Evolutionary conservation across 2,329 filamentous ascomycete genomes (phyloP), one percentile per base, ranked within the genome.

Genomic region (Byssothecium circinans): DNA sequence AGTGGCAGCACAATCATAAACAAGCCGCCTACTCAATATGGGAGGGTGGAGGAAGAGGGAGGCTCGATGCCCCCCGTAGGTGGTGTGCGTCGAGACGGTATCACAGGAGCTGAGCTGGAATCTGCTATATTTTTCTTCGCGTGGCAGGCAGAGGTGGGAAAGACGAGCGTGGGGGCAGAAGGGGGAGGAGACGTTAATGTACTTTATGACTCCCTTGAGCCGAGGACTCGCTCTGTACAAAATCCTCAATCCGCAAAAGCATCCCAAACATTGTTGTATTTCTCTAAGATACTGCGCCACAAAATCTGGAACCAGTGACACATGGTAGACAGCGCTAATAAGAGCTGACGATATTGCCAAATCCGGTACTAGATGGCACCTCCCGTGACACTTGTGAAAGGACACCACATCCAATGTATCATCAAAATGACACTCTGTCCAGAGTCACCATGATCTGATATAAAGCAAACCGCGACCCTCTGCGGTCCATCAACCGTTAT

Each of bases 191-290:
- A 39, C 44, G 52, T 46, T 55, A 45, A 53, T 55, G 49, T 54
- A 58, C 50, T 59, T 55, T 52, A 57, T 53, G 53, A 55, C 45
- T 59, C 54, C 49, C 50, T 59, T 48, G 58, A 61, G 62, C 50
- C 41, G 61, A 58, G 61, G 60, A 64, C 61, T 66, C 64, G 50
- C 48, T 49, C 40, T 68, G 61, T 65, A 62, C 50, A 68, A n/a
- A 58, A 67, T 52, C 57, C 58, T 57, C 59, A 54, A 56, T 54
- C 12, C 45, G 42, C 33, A 32, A 43, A 54, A 51, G 46, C 42
- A 44, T 22, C 29, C 38, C 50, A 47, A 47, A 27, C 17, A 40
- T 15, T 17, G 6, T 11, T 34, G 19, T 11, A 17, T 14, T 36
- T 5, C 11, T 18, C 18, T 27, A n/a, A 11, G 8, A 18, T 8